Base-by-base conservation (phyloP, 75 land plant genomes). In the Isoetes taiwanensis region DNA sequence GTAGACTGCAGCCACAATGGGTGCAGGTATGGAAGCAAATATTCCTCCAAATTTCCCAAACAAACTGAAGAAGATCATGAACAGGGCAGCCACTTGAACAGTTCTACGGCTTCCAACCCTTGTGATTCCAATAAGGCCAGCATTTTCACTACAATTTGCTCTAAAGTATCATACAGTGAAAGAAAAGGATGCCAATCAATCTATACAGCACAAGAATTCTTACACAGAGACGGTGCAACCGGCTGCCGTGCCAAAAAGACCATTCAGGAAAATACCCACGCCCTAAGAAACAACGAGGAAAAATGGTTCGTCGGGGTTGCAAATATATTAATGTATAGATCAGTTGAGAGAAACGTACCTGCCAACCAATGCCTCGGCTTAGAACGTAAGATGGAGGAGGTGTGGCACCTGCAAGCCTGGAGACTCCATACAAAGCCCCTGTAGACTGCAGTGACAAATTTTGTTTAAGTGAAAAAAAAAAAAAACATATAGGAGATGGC, bases 141-240 rank as follows among this genome's bases (percentile, higher is more conserved):
- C 74, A 67, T 81, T 85, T 62, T 76, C 84, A 16, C 84, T 81
- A 69, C 43, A 33, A 12, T 8, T 2, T 8, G 43, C n/a, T 19
- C 23, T 28, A 59, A 31, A 62, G 24, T 24, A 34, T 25, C 59
- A 35, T 28, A 17, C 3, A n/a, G 30, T 20, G 21, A 3, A 58
- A 21, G 34, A 25, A 3, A 53, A 6, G 0, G 52, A 9, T 57
- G 57, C n/a, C n/a, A n/a, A n/a, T n/a, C n/a, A n/a, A n/a, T n/a
- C n/a, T 11, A 38, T n/a, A 38, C 10, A 38, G 39, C 9, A 9
- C 39, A 37, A 14, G 52, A 48, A 20, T 48, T n/a, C 86, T 79
- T 84, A 94, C 99, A 90, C 78, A 34, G 86, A 85, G n/a, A 94
- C 96, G 30, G 98, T 84, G 19, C 90, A 76, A 31, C 98, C 96